These are phyloP conservation scores for Pogostemon cablin DNA, from an alignment of 257 asterid genomes.

Conservation along the genomic window DNA sequence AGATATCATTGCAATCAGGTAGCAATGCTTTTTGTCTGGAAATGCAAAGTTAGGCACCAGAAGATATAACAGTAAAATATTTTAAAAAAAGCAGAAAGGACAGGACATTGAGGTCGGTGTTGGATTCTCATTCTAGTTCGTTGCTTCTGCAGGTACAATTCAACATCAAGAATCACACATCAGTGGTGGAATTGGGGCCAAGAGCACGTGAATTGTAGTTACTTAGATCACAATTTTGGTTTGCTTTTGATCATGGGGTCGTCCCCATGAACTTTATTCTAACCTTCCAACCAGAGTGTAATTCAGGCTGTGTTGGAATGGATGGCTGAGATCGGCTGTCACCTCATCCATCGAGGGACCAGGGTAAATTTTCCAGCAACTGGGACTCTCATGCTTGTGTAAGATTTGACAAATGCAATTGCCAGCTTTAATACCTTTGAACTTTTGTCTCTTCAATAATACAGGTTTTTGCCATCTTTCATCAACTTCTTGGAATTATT, in stretches of 20 bases:
- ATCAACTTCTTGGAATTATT: neutral
- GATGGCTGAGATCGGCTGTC: slow-evolving; percentile 48
- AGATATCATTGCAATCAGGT: neutral
- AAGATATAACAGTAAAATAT: neutral
- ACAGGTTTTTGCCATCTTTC: slow-evolving; percentile 6
- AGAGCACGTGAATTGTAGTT: slow-evolving; percentile 35
- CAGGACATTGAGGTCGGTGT: neutral
- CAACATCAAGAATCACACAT: slow-evolving; percentile 5
- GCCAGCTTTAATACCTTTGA: slow-evolving; percentile 30
- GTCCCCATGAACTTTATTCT: slow-evolving; percentile 29
- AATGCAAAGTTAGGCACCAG: neutral
- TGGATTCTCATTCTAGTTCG: neutral
- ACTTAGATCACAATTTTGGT: slow-evolving; percentile 29
- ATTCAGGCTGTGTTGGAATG: slow-evolving; percentile 17
- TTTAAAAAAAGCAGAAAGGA: no score
- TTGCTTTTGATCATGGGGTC: slow-evolving; percentile 27
- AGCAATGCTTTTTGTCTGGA: neutral
- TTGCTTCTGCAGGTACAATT: slow-evolving; percentile 2
- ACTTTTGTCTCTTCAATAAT: slow-evolving; percentile 20
- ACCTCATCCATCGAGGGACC: slow-evolving; percentile 36
- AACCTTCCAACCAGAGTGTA: slow-evolving; percentile 4
- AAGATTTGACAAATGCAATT: slow-evolving; percentile 26
- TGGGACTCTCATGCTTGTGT: slow-evolving; percentile 21
- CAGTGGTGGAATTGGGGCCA: slow-evolving; percentile 22
- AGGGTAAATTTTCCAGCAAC: neutral